Base-by-base conservation (phyloP, 257 asterid genomes). In the Solanum corneliomulleri region DNA sequence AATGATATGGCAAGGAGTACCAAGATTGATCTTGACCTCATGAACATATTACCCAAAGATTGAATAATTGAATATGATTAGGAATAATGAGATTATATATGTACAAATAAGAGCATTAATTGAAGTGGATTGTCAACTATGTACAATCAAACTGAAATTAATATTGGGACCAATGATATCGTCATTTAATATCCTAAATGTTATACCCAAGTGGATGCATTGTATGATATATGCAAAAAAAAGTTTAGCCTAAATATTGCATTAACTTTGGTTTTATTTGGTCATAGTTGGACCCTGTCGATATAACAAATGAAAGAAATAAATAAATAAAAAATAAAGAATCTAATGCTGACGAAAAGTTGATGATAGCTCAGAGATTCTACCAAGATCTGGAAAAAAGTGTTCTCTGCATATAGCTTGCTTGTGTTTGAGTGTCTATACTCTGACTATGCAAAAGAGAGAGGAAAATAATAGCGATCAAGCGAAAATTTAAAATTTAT, bases 281-380 rank as follows among this genome's bases (percentile, higher is more conserved):
- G 89, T 87, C 86, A 89, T 88, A 66, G 88, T 88, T 88, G 87
- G 91, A 88, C 88, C n/a, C 87, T 69, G 89, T 74, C 89, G 70
- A 77, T 21, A 29, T 7, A 81, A 45, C 25, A 23, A 49, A 86
- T 86, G 21, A 88, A 86, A 87, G 86, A 85, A 27, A 37, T 5
- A 37, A 37, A 37, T 1, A 37, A 37, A 37, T 37, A 37, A 37
- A 37, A 37, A 37, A 37, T 37, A 37, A 37, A 47, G 85, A 81
- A 81, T 49, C 85, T 49, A 49, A 29, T 87, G 90, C 86, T 87
- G 90, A 90, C 88, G 86, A 91, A 89, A 88, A 89, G 91, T 89
- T 62, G 82, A 81, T 58, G 76, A 33, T 70, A 86, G 64, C 25
- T 75, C 88, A 86, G 89, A 89, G 90, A 89, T 91, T 89, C 91